Percentiles rank a stretch among this genome's conserved stretches.
These are phyloP conservation scores for Closterium sp. DNA, from an alignment of 139 green algal genomes.

Conservation along the genomic window DNA sequence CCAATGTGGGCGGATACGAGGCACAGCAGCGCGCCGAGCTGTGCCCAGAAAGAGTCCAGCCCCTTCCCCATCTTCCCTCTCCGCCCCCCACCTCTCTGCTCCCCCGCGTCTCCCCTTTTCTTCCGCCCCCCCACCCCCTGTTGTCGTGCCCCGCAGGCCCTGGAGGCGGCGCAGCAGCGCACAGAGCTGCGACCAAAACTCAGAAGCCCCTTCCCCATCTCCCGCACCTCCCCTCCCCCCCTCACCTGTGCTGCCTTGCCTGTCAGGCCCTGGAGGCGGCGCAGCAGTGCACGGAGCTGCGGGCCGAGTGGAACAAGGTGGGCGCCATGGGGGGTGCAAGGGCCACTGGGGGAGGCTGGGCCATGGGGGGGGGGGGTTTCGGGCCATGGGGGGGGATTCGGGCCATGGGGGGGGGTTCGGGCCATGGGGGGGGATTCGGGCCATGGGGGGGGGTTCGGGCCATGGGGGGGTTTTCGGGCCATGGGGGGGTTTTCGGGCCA, in stretches of 20 bases:
- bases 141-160: neutral
- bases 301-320: conserved; percentile 23
- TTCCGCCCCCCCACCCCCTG: neutral
- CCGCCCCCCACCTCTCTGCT: neutral
- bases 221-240: neutral
- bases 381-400: neutral
- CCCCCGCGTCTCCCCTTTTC: neutral
- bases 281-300: conserved; percentile 5
- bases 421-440: too few species aligned
- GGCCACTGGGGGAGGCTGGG: too few species aligned
- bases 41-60: too few species aligned
- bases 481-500: too few species aligned
- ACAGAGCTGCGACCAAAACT: conserved; percentile 6
- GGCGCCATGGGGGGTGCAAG: neutral
- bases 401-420: neutral
- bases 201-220: too few species aligned
- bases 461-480: too few species aligned
- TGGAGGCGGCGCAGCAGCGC: neutral
- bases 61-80: too few species aligned
- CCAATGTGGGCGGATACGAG: too few species aligned
- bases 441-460: too few species aligned
- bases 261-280: neutral
- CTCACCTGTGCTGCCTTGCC: neutral
- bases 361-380: neutral
- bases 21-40: too few species aligned